Conservation (phyloP, 495 filamentous ascomycete genomes). For the Chlorociboria aeruginascens region DNA sequence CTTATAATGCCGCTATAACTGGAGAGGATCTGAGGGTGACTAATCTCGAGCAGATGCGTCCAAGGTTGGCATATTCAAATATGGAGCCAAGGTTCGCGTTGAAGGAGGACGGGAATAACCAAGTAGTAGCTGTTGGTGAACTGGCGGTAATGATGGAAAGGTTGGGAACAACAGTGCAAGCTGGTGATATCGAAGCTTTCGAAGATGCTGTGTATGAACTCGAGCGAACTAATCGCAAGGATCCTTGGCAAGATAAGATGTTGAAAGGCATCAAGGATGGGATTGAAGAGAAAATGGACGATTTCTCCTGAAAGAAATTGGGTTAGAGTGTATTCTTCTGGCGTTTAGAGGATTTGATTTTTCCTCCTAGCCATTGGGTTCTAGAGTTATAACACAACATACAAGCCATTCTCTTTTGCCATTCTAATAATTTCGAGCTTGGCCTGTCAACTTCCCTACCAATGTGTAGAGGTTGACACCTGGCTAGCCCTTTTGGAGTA, state of each 20-base stretch:
- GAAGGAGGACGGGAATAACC: slow-evolving; percentile 53
- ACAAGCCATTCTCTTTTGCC: too few species aligned
- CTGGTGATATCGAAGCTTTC: slow-evolving; percentile 66
- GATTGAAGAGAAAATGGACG: slow-evolving; percentile 66
- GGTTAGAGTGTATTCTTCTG: neutral
- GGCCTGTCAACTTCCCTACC: too few species aligned
- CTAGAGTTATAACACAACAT: too few species aligned
- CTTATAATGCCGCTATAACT: slow-evolving; percentile 61
- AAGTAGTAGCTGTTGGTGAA: too few species aligned
- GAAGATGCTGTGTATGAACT: slow-evolving; percentile 76
- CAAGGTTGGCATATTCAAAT: slow-evolving; percentile 45
- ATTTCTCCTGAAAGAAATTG: slow-evolving; percentile 44
- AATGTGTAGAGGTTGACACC: too few species aligned
- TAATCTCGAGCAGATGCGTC: too few species aligned
- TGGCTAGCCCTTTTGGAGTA: too few species aligned
- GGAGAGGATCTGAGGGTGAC: slow-evolving; percentile 58
- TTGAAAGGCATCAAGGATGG: slow-evolving; percentile 69
- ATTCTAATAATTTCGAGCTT: too few species aligned
- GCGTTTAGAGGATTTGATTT: neutral
- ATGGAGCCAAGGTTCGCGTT: slow-evolving; percentile 61
- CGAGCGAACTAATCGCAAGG: slow-evolving; percentile 81
- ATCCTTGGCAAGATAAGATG: slow-evolving; percentile 91
- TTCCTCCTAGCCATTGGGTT: too few species aligned
- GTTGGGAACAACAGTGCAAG: slow-evolving; percentile 56
- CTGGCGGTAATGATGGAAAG: slow-evolving; percentile 54